Conservation (phyloP, 1,284 basidiomycete species). For the Trichosporon ovoides region DNA sequence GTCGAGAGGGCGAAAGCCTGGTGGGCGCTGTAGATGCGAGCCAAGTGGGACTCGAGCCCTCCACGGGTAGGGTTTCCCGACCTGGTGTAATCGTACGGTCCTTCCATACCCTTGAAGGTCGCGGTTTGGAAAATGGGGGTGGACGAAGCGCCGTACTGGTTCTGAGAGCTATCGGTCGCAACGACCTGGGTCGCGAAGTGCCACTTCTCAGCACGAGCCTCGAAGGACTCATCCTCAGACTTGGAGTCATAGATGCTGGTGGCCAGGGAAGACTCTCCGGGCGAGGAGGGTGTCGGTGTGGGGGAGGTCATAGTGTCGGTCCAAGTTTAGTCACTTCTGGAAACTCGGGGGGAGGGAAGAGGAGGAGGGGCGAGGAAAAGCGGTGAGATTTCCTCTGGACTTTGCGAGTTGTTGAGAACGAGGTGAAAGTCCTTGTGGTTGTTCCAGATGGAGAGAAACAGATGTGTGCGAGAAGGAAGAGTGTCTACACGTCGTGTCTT, state of each 20-base stretch:
- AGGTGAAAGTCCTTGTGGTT: not conserved
- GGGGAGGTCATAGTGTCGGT: conserved; percentile 8
- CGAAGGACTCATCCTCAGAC: conserved; percentile 30
- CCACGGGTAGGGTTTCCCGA: conserved; percentile 95
- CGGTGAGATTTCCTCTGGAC: not conserved
- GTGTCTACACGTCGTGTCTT: not conserved
- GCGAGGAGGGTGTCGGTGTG: conserved; percentile 27
- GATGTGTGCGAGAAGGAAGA: not conserved
- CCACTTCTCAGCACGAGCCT: conserved; percentile 37
- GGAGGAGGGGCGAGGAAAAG: not conserved
- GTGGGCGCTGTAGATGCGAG: conserved; percentile 82
- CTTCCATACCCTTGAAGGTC: conserved; percentile 93
- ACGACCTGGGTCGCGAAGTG: conserved; percentile 56
- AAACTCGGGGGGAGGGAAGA: too few relatives aligned
- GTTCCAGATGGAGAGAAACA: not conserved
- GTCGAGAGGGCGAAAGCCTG: conserved; percentile 89
- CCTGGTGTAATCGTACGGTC: conserved; percentile 86
- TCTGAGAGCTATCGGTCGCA: conserved; percentile 79
- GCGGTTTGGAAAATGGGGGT: conserved; percentile 97
- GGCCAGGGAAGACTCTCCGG: conserved; percentile 36
- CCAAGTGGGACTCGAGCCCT: conserved; percentile 90
- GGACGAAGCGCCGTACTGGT: conserved; percentile 89
- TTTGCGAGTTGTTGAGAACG: conserved; percentile 4
- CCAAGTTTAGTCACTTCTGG: not conserved
- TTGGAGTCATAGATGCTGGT: conserved; percentile 31